Evolutionary conservation across 2,329 filamentous ascomycete genomes (phyloP).

Genomic region (Venturia effusa): DNA sequence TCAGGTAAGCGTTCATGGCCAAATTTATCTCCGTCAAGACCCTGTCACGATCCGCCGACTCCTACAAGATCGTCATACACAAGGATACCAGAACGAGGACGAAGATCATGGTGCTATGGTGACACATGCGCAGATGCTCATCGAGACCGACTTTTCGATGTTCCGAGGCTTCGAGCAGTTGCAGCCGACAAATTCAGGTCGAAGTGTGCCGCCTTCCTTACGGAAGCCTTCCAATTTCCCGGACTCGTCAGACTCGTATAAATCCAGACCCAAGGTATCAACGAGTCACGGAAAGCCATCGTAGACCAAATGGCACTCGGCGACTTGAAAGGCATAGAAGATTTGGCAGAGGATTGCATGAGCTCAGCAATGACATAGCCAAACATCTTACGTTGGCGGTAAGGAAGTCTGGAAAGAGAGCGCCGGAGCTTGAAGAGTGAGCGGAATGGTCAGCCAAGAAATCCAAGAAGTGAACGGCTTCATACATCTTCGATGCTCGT

Average conservation of each 20-base stretch:
- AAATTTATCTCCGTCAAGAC: not conserved
- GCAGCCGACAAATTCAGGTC: not conserved
- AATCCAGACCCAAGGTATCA: not conserved
- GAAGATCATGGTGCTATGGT: not conserved
- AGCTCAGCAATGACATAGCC: not conserved
- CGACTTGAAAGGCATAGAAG: not conserved
- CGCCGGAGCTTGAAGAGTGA: not conserved
- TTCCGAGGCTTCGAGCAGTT: not conserved
- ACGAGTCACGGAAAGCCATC: not conserved
- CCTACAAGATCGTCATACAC: not conserved
- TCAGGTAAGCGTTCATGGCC: not conserved
- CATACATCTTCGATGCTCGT: too few species aligned
- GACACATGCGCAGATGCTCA: not conserved
- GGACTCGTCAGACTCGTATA: not conserved
- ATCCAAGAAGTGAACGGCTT: not conserved
- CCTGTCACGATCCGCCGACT: not conserved
- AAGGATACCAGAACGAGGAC: not conserved
- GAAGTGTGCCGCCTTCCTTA: not conserved
- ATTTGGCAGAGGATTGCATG: not conserved
- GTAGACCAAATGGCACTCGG: not conserved
- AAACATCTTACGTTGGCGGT: not conserved
- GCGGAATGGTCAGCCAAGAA: not conserved
- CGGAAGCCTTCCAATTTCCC: not conserved
- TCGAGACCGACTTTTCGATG: not conserved
- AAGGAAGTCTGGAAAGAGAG: not conserved